Evolutionary conservation across 2,329 filamentous ascomycete species (phyloP).

Genomic region (Ciborinia camelliae): DNA sequence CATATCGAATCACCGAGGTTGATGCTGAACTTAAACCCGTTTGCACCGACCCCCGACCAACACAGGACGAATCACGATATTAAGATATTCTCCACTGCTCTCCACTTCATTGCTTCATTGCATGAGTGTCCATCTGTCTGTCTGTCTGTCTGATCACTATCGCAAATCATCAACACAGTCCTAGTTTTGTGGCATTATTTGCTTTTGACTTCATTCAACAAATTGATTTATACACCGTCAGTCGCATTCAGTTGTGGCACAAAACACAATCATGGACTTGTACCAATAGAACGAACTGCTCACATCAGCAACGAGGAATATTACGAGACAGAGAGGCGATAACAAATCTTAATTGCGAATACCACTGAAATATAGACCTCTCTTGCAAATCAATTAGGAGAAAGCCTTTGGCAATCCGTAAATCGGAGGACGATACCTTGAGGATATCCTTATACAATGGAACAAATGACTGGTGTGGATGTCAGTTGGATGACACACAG

Average conservation of each 20-base stretch:
- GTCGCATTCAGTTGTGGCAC: slow-evolving; percentile 19
- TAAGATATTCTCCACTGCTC: slow-evolving; percentile 9
- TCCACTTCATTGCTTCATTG: slow-evolving; percentile 4
- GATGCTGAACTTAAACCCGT: slow-evolving; percentile 2
- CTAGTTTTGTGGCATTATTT: background rate
- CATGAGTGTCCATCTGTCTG: background rate
- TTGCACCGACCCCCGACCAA: background rate
- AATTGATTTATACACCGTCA: background rate
- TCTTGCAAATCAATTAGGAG: background rate
- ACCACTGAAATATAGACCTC: background rate
- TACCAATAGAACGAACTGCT: slow-evolving; percentile 12
- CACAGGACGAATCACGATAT: slow-evolving; percentile 6
- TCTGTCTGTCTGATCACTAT: background rate
- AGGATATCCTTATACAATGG: slow-evolving; percentile 29
- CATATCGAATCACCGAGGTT: background rate
- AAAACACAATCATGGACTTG: slow-evolving; percentile 16
- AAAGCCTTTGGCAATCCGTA: background rate
- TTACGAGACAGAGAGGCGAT: slow-evolving; percentile 5
- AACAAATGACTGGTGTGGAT: slow-evolving; percentile 37
- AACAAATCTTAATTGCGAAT: slow-evolving; percentile 9
- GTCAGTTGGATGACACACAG: slow-evolving; percentile 38
- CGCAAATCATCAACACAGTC: background rate
- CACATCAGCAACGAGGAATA: slow-evolving; percentile 18
- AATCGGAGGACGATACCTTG: background rate
- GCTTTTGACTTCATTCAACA: background rate